These are phyloP conservation scores for Gaeumannomyces tritici DNA, from an alignment of 2,329 filamentous ascomycete species.

Conservation along the genomic window DNA sequence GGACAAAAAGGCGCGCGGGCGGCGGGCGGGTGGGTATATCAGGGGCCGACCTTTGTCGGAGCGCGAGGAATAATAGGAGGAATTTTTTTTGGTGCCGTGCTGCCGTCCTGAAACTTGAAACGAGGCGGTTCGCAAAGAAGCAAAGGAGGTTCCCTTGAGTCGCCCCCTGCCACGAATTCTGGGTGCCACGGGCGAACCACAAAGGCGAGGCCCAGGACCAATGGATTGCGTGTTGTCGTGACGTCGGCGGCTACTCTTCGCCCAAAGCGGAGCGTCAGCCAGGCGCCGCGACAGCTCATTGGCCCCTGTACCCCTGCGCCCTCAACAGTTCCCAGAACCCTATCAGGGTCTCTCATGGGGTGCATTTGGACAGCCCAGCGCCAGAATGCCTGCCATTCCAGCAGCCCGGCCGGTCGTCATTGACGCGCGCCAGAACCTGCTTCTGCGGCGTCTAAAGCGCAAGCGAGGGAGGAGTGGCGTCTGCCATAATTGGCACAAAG, in stretches of 20 bases:
- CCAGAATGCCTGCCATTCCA: background rate
- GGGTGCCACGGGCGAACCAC: too few relatives aligned
- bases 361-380: background rate
- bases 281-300: background rate
- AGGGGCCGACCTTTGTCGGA: background rate
- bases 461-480: background rate
- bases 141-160: background rate
- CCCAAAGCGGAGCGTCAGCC: background rate
- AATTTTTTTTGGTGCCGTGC: background rate
- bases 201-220: background rate
- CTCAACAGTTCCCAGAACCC: background rate
- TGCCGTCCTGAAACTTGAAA: constrained; percentile 8
- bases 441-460: background rate
- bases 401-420: background rate
- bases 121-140: constrained; percentile 3
- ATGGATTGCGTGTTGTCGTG: constrained; percentile 10
- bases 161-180: too few relatives aligned
- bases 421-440: background rate
- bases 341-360: background rate
- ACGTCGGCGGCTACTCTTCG: constrained; percentile 14
- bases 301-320: too few relatives aligned
- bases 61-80: background rate
- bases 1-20: too few relatives aligned
- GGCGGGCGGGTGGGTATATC: background rate
- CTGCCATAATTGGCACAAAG: background rate